Evolutionary conservation across 2,329 filamentous ascomycete species (phyloP), one percentile per base, ranked within the genome.

Genomic region (Sporothrix curviconia): DNA sequence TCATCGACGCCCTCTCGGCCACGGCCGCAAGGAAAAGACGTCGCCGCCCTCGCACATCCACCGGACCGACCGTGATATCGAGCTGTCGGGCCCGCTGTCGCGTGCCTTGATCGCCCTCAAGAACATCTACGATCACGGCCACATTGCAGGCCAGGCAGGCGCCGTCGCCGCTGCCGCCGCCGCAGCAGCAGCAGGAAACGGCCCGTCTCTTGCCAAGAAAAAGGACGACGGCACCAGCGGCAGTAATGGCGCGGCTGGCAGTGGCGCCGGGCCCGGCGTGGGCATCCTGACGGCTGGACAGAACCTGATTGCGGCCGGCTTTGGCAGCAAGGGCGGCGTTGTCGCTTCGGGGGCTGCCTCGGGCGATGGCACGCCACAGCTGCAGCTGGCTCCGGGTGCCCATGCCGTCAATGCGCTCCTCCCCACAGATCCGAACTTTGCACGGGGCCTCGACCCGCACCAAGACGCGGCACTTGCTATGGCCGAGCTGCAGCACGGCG

Each of bases 101-200:
- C 73, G 83, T 55, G 83, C 83, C 1, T 70, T 86, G 25, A 78
- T 76, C 5, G 83, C 83, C 0, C 71, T 86, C 30, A 82, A 78
- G 63, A 85, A 84, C 64, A 86, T 86, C 2, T 86, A 86, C 65
- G 82, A 85, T 64, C 81, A 86, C 67, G 83, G 83, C 1, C 79
- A 77, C 54, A 72, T 85, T 12, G 72, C 78, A 14, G 80, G 79
- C 4, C 71, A 74, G 0, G 43, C 44, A 1, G 52, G 32, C 9
- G 52, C 47, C 7, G 58, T 40, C 12, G 42, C 40, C 17, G 57
- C 37, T 9, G 52, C 15, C 7, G 47, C 39, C 17, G 39, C 42
- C 6, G 44, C 46, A n/a, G 56, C 36, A 15, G 39, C 28, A 4
- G 36, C 32, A 2, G 28, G 30, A 15, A 80, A 32, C 28, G 28